These are phyloP conservation scores for Sugiyamaella pinicola DNA, from an alignment of 1,139 yeast genomes.

Conservation along the genomic window DNA sequence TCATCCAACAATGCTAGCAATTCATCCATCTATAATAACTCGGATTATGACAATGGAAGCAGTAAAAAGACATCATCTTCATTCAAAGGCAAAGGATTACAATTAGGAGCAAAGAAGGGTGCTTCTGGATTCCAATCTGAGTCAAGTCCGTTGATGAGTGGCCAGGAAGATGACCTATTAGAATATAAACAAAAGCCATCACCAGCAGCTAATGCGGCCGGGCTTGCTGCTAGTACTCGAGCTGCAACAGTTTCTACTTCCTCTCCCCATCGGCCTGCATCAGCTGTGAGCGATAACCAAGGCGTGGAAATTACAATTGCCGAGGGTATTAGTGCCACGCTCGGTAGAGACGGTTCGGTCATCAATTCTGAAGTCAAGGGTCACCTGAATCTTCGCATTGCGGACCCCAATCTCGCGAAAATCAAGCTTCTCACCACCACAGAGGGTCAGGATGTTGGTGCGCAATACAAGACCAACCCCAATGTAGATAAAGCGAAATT, in stretches of 20 bases:
- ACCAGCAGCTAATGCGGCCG: constrained; percentile 28
- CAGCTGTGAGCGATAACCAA: constrained; percentile 58
- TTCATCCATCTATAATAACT: constrained; percentile 26
- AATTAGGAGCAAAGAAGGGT: constrained; percentile 67
- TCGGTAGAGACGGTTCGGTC: constrained; percentile 83
- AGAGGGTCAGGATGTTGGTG: constrained; percentile 50
- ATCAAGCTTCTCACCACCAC: constrained; percentile 63
- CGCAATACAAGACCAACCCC: constrained; percentile 92
- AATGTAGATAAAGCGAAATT: constrained; percentile 83
- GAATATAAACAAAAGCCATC: constrained; percentile 21
- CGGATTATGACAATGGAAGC: constrained; percentile 29
- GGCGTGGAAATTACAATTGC: constrained; percentile 78
- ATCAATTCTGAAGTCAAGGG: constrained; percentile 82
- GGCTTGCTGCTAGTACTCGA: constrained; percentile 32
- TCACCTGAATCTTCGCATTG: constrained; percentile 84
- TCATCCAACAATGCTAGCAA: constrained; percentile 17
- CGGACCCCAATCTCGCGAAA: constrained; percentile 65
- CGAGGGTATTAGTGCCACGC: constrained; percentile 76
- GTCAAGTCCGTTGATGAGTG: constrained; percentile 39
- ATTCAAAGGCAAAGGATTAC: constrained; percentile 74
- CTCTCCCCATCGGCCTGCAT: constrained; percentile 33
- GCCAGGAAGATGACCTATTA: constrained; percentile 18
- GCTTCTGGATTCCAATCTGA: constrained; percentile 47
- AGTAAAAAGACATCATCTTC: constrained; percentile 22
- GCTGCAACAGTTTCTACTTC: constrained; percentile 27